Base-by-base conservation (phyloP, 306 rosid species). In the Phaseolus lunatus region DNA sequence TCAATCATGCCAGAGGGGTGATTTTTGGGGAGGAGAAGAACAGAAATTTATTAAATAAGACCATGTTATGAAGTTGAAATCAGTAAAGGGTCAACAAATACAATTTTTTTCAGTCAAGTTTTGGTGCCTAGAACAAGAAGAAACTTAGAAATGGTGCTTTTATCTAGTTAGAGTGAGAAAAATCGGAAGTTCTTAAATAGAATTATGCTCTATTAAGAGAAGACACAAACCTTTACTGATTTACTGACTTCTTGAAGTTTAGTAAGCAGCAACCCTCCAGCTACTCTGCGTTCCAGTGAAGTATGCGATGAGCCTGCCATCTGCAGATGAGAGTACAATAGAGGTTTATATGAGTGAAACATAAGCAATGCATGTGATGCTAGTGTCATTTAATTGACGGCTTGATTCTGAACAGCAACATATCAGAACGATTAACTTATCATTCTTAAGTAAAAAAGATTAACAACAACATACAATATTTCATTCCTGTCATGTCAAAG, bases 181-280 rank as follows among this genome's bases (percentile, higher is more conserved):
- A 18, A 12, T 29, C 50, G 19, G 0, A n/a, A 47, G 50, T 49
- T 69, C 18, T 70, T 73, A 78, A 35, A 73, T 53, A 45, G 24
- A 82, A 79, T 48, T 33, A 57, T 31, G 35, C 35, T 49, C 19
- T 65, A 43, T 64, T 9, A 35, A 67, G 72, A 69, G 49, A 78
- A 75, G 54, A 72, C 29, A 43, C 78, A 29, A 70, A 94, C 98
- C 97, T 90, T 94, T 16, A 89, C 93, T 63, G 97, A 84, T 90
- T 68, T 86, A 65, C 86, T 92, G 84, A 94, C 89, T 88, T 94
- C 98, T 83, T 92, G 95, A 14, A 94, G 86, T 75, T 88, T 94
- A 74, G 88, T 80, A 77, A 94, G 86, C 44, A 94, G 80, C 39
- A 89, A 66, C 19, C 86, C 95, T 71, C 92, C 88, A 5, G 87